Evolutionary conservation across 192 early-diverging fungal species (phyloP).

Genomic region (Gaertneriomyces semiglobifer): DNA sequence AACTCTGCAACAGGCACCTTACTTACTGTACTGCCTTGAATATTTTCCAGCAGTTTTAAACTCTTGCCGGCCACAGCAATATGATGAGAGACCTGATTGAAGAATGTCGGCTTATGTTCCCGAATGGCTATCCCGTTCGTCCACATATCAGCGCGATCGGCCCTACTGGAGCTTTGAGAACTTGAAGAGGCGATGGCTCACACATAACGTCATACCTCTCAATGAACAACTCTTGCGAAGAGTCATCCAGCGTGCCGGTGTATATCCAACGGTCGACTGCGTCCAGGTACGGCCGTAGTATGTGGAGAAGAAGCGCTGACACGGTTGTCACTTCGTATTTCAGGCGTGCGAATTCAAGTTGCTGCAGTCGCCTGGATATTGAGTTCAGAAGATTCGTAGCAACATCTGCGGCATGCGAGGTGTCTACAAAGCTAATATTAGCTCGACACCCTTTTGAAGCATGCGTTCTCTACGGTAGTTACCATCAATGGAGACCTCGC

Average conservation of each 20-base stretch:
- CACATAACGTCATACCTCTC: constrained; percentile 1
- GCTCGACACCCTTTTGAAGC: no score
- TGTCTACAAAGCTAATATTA: no score
- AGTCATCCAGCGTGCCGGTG: constrained; percentile 20
- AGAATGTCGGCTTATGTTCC: neutral
- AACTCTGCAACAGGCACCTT: neutral
- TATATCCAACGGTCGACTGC: constrained; percentile 19
- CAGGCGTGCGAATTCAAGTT: neutral
- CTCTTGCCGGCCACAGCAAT: constrained; percentile 20
- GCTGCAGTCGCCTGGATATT: no score
- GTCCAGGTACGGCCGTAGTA: constrained; percentile 13
- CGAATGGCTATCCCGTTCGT: neutral
- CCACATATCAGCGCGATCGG: neutral
- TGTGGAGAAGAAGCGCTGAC: neutral
- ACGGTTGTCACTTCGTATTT: neutral
- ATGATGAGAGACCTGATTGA: neutral
- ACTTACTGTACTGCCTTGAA: constrained; percentile 15
- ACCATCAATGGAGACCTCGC: no score
- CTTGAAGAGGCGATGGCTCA: neutral
- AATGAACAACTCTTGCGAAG: constrained; percentile 19
- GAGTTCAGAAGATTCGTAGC: no score
- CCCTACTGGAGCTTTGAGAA: neutral
- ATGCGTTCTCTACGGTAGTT: no score
- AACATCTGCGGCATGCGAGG: no score
- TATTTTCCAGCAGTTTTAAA: constrained; percentile 11